Evolutionary conservation across 768 basidiomycete genomes (phyloP).

Genomic region (Termitomyces sp.): DNA sequence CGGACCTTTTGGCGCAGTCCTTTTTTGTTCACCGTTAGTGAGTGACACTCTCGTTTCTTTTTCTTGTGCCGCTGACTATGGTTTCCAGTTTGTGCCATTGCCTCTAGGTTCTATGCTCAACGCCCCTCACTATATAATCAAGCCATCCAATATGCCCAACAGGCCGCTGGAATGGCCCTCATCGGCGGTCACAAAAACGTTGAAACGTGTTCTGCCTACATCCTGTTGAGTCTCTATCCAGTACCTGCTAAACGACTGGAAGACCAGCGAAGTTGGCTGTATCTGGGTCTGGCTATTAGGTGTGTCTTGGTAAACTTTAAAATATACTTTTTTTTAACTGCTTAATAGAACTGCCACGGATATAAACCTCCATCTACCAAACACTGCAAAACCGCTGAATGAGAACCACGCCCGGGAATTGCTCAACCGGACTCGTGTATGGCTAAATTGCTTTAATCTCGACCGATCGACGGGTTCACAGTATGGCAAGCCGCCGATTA

Average conservation of each 20-base stretch:
- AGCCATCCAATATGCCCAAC: constrained; percentile 70
- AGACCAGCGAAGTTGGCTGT: constrained; percentile 87
- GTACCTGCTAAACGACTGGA: constrained; percentile 78
- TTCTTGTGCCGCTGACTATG: neutral
- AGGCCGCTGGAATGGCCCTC: constrained; percentile 71
- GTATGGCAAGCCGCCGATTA: constrained; percentile 83
- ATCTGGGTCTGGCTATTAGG: constrained; percentile 86
- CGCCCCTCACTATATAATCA: constrained; percentile 66
- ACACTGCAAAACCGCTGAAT: constrained; percentile 66
- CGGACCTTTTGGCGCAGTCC: constrained; percentile 78
- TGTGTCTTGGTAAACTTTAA: constrained; percentile 17
- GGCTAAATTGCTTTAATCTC: constrained; percentile 88
- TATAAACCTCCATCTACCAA: constrained; percentile 79
- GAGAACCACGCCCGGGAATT: constrained; percentile 82
- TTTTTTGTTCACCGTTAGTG: constrained; percentile 88
- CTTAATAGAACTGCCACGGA: constrained; percentile 75
- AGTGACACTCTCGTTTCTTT: constrained; percentile 24
- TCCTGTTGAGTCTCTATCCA: constrained; percentile 71
- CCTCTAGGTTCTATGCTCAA: constrained; percentile 73
- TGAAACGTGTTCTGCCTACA: constrained; percentile 82
- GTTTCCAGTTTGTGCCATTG: constrained; percentile 75
- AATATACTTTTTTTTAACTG: neutral
- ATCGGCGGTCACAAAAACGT: constrained; percentile 76
- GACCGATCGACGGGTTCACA: constrained; percentile 86
- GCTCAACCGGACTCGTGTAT: constrained; percentile 84